Evolutionary conservation across 805 yeast species (phyloP).

Genomic region (Scheffersomyces ergatensis): DNA sequence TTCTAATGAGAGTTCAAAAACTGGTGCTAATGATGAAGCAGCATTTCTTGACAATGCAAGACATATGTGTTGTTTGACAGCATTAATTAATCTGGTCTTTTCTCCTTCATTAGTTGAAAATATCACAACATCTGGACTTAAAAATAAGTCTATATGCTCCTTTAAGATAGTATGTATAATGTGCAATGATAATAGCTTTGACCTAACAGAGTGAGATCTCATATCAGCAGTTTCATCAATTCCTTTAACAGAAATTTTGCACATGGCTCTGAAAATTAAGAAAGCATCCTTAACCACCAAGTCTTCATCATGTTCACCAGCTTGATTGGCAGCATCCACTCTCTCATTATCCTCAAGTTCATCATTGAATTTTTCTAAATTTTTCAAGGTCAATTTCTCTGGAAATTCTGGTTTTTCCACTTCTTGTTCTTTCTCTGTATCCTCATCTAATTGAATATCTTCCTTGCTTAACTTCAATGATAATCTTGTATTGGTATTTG

Average conservation of each 20-base stretch:
- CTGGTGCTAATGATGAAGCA: conserved; percentile 86
- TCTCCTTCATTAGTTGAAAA: conserved; percentile 47
- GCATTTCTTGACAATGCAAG: conserved; percentile 86
- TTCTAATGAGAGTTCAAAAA: conserved; percentile 87
- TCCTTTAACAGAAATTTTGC: conserved; percentile 83
- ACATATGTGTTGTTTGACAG: conserved; percentile 81
- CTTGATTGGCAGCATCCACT: conserved; percentile 46
- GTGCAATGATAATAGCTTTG: conserved; percentile 85
- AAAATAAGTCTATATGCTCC: conserved; percentile 80
- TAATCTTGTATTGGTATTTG: conserved; percentile 17
- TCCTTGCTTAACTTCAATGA: conserved; percentile 23
- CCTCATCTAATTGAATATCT: conserved; percentile 10
- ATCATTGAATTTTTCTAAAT: conserved; percentile 54
- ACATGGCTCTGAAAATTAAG: conserved; percentile 89
- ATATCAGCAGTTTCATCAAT: conserved; percentile 77
- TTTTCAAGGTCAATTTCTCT: conserved; percentile 53
- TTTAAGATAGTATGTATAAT: conserved; percentile 81
- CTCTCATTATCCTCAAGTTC: conserved; percentile 50
- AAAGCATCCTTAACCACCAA: conserved; percentile 85
- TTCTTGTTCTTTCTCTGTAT: too few relatives aligned
- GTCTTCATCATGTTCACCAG: conserved; percentile 57
- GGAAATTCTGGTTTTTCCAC: conserved; percentile 9
- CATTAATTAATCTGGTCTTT: conserved; percentile 66
- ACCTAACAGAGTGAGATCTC: conserved; percentile 90
- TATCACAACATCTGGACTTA: conserved; percentile 56